These are phyloP conservation scores for Phytophthora ramorum DNA, from an alignment of 352 stramenopile genomes.

Conservation along the genomic window DNA sequence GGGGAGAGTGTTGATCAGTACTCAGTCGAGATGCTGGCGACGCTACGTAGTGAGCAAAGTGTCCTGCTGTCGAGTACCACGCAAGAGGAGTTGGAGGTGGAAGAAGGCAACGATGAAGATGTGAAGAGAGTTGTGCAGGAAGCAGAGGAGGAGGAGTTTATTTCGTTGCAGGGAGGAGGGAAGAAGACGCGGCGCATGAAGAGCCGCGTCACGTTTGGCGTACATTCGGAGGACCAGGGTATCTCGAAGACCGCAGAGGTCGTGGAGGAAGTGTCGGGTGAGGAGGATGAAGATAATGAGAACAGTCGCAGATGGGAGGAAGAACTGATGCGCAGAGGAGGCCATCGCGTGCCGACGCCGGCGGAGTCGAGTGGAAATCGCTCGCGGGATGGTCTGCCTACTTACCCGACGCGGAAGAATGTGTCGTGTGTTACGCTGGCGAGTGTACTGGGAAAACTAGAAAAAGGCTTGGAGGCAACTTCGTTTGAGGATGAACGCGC, in stretches of 20 bases:
- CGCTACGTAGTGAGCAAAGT: conserved; percentile 73
- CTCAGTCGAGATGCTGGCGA: conserved; percentile 63
- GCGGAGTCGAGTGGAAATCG: conserved; percentile 13
- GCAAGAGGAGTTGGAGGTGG: conserved; percentile 20
- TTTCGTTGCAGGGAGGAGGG: conserved; percentile 54
- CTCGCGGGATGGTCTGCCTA: conserved; percentile 19
- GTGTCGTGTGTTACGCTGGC: conserved; percentile 54
- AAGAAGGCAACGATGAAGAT: conserved; percentile 28
- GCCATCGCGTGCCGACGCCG: conserved; percentile 34
- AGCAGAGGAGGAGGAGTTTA: conserved; percentile 65
- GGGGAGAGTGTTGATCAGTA: conserved; percentile 42
- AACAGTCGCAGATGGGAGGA: conserved; percentile 74
- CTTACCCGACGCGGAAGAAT: conserved; percentile 63
- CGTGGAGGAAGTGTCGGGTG: conserved; percentile 41
- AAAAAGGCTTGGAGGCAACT: conserved; percentile 54
- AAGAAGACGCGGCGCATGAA: conserved; percentile 50
- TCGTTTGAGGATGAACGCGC: conserved; percentile 56
- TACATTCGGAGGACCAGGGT: conserved; percentile 29
- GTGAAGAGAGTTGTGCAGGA: conserved; percentile 25
- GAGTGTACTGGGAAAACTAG: conserved; percentile 59
- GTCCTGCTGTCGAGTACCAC: conserved; percentile 41
- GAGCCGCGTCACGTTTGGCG: conserved; percentile 72
- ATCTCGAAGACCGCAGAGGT: conserved; percentile 55
- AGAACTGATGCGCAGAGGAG: conserved; percentile 78
- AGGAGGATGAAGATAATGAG: conserved; percentile 53